These are phyloP conservation scores for Solanum sejunctum DNA, from an alignment of 257 asterid species.

Conservation along the genomic window DNA sequence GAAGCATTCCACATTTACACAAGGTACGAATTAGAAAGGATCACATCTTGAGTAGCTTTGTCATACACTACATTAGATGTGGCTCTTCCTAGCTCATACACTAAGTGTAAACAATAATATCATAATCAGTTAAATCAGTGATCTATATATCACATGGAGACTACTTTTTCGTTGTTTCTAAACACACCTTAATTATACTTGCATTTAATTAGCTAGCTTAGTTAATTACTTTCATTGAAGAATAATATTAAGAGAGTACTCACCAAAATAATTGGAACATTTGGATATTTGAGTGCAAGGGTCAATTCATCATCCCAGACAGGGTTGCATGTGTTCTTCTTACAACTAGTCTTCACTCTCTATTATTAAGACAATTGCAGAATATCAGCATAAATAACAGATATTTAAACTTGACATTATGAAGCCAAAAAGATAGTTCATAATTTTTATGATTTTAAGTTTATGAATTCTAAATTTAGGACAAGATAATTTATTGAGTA, in stretches of 20 bases:
- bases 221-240: not conserved
- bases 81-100: too few relatives aligned
- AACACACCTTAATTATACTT: not conserved
- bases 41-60: too few relatives aligned
- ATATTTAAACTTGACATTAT: not conserved
- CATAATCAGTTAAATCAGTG: not conserved
- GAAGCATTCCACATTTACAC: not conserved
- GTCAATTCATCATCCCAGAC: constrained; percentile 72
- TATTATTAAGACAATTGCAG: constrained; percentile 11
- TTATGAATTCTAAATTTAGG: not conserved
- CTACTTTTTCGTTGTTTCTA: not conserved
- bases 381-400: not conserved
- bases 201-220: not conserved
- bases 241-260: not conserved
- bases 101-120: too few relatives aligned
- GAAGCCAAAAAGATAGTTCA: not conserved
- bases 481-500: not conserved
- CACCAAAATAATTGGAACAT: constrained; percentile 48
- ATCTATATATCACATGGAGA: not conserved
- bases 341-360: constrained; percentile 61
- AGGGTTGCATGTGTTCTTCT: constrained; percentile 58
- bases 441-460: not conserved
- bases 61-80: too few relatives aligned
- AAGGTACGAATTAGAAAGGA: not conserved
- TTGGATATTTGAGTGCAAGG: constrained; percentile 41